phyloP scores from a whole-genome alignment of 495 filamentous ascomycete genomes.

The Penicillium crystallinum region DNA sequence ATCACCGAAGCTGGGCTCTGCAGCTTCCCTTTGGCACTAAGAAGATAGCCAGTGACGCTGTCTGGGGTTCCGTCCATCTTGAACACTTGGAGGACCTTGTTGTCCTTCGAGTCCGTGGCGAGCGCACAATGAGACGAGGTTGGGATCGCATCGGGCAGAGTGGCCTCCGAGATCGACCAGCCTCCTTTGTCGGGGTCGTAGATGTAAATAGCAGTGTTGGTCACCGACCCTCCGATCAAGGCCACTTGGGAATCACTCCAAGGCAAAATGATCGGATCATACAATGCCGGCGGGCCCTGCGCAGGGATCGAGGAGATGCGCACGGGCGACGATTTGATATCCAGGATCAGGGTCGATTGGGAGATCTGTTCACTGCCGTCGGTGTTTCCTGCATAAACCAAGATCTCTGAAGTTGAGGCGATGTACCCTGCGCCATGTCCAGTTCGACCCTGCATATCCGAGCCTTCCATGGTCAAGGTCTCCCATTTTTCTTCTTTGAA shows the following conservation, averaged over 20 bases:
- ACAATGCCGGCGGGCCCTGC: slow-evolving; percentile 55
- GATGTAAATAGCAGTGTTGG: slow-evolving; percentile 64
- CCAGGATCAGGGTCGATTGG: slow-evolving; percentile 71
- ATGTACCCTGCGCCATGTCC: slow-evolving; percentile 76
- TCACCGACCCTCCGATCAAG: slow-evolving; percentile 67
- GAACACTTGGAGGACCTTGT: slow-evolving; percentile 78
- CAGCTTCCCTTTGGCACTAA: slow-evolving; percentile 42
- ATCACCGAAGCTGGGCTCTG: slow-evolving; percentile 31
- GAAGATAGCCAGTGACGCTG: slow-evolving; percentile 59
- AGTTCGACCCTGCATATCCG: slow-evolving; percentile 61
- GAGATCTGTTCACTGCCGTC: slow-evolving; percentile 50
- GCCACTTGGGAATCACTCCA: slow-evolving; percentile 70
- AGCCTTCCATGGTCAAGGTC: slow-evolving; percentile 47
- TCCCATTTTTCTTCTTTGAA: slow-evolving; percentile 77
- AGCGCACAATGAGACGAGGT: slow-evolving; percentile 59
- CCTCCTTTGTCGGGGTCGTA: slow-evolving; percentile 44
- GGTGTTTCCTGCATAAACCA: slow-evolving; percentile 76
- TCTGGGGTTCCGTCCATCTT: slow-evolving; percentile 77
- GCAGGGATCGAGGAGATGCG: slow-evolving; percentile 44
- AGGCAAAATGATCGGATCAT: slow-evolving; percentile 65
- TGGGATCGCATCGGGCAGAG: slow-evolving; percentile 52
- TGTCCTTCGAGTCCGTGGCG: slow-evolving; percentile 66
- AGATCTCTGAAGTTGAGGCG: slow-evolving; percentile 60
- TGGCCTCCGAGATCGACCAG: slow-evolving; percentile 62
- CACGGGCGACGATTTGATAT: slow-evolving; percentile 52